These are phyloP conservation scores for Blastobotrys serpentis DNA, from an alignment of 1,139 yeast genomes.

Conservation along the genomic window DNA sequence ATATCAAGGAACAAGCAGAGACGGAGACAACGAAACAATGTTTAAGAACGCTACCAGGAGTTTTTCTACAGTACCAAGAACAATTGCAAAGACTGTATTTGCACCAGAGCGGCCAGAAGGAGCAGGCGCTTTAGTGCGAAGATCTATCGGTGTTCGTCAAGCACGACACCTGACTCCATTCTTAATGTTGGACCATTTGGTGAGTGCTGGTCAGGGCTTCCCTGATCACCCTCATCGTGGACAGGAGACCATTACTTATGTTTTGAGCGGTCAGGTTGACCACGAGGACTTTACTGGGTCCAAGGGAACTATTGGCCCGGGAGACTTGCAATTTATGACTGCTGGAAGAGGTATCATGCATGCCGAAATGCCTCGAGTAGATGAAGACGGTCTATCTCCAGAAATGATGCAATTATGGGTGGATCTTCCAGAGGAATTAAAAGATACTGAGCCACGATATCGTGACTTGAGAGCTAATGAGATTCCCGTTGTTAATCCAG, in stretches of 20 bases:
- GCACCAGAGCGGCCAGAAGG: constrained; percentile 84
- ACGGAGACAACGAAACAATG: not conserved
- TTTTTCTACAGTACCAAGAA: constrained; percentile 38
- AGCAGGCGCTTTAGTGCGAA: constrained; percentile 78
- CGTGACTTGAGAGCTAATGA: constrained; percentile 73
- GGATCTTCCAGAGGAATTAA: constrained; percentile 71
- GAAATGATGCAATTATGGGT: constrained; percentile 91
- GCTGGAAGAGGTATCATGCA: constrained; percentile 90
- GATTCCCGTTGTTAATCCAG: constrained; percentile 66
- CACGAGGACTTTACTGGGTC: constrained; percentile 92
- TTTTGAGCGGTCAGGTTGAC: constrained; percentile 73
- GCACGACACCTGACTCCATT: constrained; percentile 80
- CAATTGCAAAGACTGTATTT: constrained; percentile 57
- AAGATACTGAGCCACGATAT: constrained; percentile 72
- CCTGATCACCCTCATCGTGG: constrained; percentile 95
- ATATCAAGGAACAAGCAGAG: not conserved
- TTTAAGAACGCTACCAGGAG: not conserved
- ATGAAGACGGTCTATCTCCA: constrained; percentile 48
- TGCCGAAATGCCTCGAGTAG: constrained; percentile 78
- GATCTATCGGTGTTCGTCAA: constrained; percentile 70
- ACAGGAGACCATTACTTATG: constrained; percentile 80
- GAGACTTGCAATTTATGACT: constrained; percentile 93
- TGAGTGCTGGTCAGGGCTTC: constrained; percentile 58
- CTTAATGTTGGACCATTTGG: constrained; percentile 78
- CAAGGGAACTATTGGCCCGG: constrained; percentile 73